Percentiles rank a stretch among this genome's conserved stretches.
Evolutionary conservation across 768 basidiomycete genomes (phyloP).

Genomic region (Gloeopeniophorella convolvens): DNA sequence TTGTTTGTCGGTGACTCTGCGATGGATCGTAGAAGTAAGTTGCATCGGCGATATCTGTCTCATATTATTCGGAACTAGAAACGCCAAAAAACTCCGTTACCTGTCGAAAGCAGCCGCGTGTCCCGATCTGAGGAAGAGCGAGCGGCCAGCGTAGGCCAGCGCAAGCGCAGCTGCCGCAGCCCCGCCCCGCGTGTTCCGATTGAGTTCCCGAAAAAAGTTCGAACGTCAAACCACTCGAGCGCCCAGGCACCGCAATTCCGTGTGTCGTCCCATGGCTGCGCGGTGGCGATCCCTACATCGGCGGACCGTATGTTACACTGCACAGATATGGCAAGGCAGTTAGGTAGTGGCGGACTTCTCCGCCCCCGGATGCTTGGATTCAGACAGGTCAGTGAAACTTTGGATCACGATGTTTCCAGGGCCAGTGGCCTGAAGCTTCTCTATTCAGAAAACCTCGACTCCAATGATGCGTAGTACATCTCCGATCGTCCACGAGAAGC

Average conservation of each 20-base stretch:
- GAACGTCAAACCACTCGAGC: neutral
- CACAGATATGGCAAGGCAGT: no score
- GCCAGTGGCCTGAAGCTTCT: no score
- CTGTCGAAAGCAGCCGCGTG: neutral
- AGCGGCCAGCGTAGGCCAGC: neutral
- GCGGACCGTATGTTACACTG: neutral
- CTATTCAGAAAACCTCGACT: no score
- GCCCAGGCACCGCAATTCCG: constrained; percentile 5
- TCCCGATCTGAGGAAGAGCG: neutral
- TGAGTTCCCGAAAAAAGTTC: neutral
- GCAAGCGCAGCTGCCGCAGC: neutral
- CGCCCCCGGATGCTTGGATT: no score
- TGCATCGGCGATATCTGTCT: constrained; percentile 12
- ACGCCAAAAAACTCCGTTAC: neutral
- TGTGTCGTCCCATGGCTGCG: neutral
- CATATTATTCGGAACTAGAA: constrained; percentile 15
- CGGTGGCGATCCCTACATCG: neutral
- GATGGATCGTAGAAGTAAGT: constrained; percentile 15
- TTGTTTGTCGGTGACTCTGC: constrained; percentile 12
- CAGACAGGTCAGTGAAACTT: no score
- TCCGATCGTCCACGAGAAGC: neutral
- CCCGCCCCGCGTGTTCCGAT: constrained; percentile 4
- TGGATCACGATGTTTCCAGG: no score
- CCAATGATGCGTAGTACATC: constrained; percentile 3
- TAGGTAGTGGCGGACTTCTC: no score